Conservation (phyloP, 257 asterid species). For the Orobanche coerulescens region DNA sequence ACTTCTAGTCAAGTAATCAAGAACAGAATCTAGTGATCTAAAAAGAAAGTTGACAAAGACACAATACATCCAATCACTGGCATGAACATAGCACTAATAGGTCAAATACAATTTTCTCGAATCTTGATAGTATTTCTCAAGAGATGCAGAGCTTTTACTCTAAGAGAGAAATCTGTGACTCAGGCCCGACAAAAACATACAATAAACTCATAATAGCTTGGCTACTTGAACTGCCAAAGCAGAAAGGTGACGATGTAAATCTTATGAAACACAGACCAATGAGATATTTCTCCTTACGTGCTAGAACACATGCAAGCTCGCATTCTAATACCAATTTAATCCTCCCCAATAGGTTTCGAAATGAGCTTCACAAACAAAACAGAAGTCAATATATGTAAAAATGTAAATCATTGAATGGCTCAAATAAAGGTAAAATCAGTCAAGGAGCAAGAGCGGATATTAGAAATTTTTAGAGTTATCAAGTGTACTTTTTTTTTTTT, state of each 20-base stretch:
- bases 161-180: not conserved
- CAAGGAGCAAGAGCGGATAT: not conserved
- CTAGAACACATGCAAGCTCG: not conserved
- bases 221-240: not conserved
- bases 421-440: not conserved
- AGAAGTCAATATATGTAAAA: not conserved
- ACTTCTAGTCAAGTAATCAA: not conserved
- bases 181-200: not conserved
- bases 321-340: conserved; percentile 5
- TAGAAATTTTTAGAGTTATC: not conserved
- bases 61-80: not conserved
- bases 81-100: conserved; percentile 7
- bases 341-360: conserved; percentile 11
- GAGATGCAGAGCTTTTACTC: not conserved
- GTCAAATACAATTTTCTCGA: not conserved
- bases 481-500: too few species aligned
- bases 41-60: not conserved
- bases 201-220: not conserved
- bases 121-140: conserved; percentile 7
- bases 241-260: not conserved
- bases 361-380: not conserved
- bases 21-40: conserved; percentile 3
- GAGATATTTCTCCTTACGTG: not conserved
- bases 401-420: not conserved
- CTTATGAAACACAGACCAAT: not conserved